Conservation (phyloP, 495 filamentous ascomycete species). For the Aspergillus mulundensis region DNA sequence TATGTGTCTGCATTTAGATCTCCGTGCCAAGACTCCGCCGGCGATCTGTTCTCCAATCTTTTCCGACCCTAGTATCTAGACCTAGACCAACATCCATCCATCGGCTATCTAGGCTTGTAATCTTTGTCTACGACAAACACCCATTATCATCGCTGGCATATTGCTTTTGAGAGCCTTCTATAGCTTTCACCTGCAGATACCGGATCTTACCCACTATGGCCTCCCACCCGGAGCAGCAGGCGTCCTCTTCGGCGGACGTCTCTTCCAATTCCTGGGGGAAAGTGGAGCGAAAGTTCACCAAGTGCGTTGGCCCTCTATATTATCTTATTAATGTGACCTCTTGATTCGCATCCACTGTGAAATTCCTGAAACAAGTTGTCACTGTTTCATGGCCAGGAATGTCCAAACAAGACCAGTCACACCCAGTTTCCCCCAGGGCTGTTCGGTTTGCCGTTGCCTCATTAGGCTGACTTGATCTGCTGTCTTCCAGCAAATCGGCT, state of each 20-base stretch:
- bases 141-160: not conserved
- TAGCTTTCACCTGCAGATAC: not conserved
- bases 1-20: not conserved
- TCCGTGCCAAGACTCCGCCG: conserved; percentile 30
- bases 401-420: not conserved
- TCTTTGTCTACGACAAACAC: not conserved
- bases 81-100: conserved; percentile 1
- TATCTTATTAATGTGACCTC: too few relatives aligned
- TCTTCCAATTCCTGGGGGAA: conserved; percentile 35
- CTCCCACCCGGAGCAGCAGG: conserved; percentile 13
- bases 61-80: not conserved
- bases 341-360: not conserved
- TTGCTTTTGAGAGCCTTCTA: not conserved
- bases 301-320: conserved; percentile 31
- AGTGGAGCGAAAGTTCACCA: conserved; percentile 36
- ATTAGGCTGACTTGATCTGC: conserved; percentile 13
- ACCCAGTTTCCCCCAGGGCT: not conserved
- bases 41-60: conserved; percentile 16
- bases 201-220: conserved; percentile 10
- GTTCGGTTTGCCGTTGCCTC: not conserved
- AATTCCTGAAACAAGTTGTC: not conserved
- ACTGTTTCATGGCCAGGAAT: not conserved
- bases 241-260: conserved; percentile 10
- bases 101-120: not conserved
- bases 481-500: conserved; percentile 60